Percentiles rank a stretch among this genome's conserved stretches.
phyloP scores from a whole-genome alignment of 2,329 filamentous ascomycete genomes.

The Cladosporium cucumerinum region DNA sequence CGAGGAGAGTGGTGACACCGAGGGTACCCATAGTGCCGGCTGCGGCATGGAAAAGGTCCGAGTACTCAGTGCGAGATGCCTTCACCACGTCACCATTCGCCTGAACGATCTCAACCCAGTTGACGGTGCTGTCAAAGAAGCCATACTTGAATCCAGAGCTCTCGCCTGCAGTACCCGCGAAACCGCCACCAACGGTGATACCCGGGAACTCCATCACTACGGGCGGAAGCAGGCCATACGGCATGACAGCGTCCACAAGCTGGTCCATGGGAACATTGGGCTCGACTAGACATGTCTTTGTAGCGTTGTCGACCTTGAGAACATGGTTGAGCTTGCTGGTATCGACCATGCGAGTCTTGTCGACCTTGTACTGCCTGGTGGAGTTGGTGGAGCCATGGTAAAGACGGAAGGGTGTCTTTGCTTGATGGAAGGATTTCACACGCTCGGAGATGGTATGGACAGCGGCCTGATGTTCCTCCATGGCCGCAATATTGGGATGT shows the following conservation, averaged over 20 bases:
- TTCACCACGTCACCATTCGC: conserved; percentile 56
- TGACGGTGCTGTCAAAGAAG: conserved; percentile 61
- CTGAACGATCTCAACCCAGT: conserved; percentile 62
- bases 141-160: conserved; percentile 67
- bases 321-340: conserved; percentile 63
- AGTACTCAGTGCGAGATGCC: conserved; percentile 53
- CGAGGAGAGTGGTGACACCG: conserved; percentile 60
- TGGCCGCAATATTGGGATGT: conserved; percentile 4
- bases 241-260: conserved; percentile 58
- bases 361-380: conserved; percentile 44
- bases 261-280: conserved; percentile 68
- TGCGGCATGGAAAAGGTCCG: conserved; percentile 63
- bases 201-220: conserved; percentile 71
- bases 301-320: conserved; percentile 54
- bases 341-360: conserved; percentile 50
- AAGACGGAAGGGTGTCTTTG: conserved; percentile 45
- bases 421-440: conserved; percentile 45
- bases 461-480: conserved; percentile 36
- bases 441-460: conserved; percentile 38
- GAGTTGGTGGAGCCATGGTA: conserved; percentile 58
- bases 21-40: conserved; percentile 65
- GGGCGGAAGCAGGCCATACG: conserved; percentile 56
- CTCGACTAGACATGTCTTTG: conserved; percentile 61
- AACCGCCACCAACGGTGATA: conserved; percentile 68
- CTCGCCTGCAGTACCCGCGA: conserved; percentile 65